A percentile compares a stretch with the other conserved stretches of the same genome.
phyloP scores from a whole-genome alignment of 2,329 filamentous ascomycete species.

The Xylaria sp. region DNA sequence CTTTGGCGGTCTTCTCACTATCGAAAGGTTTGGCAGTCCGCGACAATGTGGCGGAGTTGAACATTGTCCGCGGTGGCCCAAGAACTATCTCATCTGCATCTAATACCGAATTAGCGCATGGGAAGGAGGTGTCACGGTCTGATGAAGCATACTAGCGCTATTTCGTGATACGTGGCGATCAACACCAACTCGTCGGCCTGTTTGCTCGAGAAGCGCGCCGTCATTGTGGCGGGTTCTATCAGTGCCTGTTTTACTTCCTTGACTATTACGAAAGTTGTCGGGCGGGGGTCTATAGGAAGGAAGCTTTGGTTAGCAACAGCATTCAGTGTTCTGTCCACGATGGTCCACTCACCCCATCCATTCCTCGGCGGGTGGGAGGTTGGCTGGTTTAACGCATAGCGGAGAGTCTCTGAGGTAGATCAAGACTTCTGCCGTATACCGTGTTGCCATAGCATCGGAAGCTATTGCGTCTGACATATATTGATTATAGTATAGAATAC shows the following conservation, averaged over 20 bases:
- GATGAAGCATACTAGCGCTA: constrained; percentile 61
- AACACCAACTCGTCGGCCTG: constrained; percentile 61
- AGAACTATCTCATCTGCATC: constrained; percentile 84
- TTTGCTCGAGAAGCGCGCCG: constrained; percentile 58
- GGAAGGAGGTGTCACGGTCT: neutral
- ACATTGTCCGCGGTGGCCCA: constrained; percentile 83
- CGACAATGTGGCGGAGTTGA: constrained; percentile 76
- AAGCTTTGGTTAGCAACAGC: constrained; percentile 27
- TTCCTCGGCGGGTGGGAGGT: constrained; percentile 85
- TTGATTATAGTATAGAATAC: constrained; percentile 23
- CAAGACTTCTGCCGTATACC: constrained; percentile 82
- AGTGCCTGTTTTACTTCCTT: constrained; percentile 53
- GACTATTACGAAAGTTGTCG: constrained; percentile 58
- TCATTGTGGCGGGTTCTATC: constrained; percentile 60
- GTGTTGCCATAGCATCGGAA: constrained; percentile 60
- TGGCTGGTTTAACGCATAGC: constrained; percentile 81
- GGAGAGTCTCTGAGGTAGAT: constrained; percentile 82
- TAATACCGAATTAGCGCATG: constrained; percentile 53
- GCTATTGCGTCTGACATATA: constrained; percentile 28
- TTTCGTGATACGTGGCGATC: constrained; percentile 68
- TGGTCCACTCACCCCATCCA: constrained; percentile 85
- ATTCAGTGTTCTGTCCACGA: constrained; percentile 1
- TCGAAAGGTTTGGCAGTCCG: constrained; percentile 61
- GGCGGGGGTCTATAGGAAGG: constrained; percentile 54
- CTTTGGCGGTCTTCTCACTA: constrained; percentile 64